These are phyloP conservation scores for Hyphopichia pseudoburtonii DNA, from an alignment of 1,139 yeast species.

Conservation along the genomic window DNA sequence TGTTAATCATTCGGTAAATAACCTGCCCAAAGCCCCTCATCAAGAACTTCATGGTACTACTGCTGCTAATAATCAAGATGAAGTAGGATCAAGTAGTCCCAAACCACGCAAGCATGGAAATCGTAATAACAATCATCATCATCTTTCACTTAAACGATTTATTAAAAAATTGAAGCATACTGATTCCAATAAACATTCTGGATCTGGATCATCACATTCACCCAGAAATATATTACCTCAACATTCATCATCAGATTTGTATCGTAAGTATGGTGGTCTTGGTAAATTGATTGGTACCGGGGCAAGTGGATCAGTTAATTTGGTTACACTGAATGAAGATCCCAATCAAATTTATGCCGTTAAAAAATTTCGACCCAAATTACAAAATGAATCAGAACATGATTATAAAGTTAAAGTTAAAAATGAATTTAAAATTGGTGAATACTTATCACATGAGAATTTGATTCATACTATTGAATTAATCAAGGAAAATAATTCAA, in stretches of 20 bases:
- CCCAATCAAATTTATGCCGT: slow-evolving; percentile 58
- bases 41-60: not conserved
- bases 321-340: slow-evolving; percentile 49
- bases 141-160: slow-evolving; percentile 38
- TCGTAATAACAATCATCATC: slow-evolving; percentile 15
- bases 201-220: not conserved
- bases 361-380: slow-evolving; percentile 61
- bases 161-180: slow-evolving; percentile 37
- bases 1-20: not conserved
- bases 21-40: not conserved
- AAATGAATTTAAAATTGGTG: slow-evolving; percentile 66
- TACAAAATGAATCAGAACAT: slow-evolving; percentile 49
- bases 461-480: slow-evolving; percentile 65
- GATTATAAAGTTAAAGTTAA: slow-evolving; percentile 65
- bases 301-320: slow-evolving; percentile 73
- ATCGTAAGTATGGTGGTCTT: slow-evolving; percentile 54
- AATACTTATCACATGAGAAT: slow-evolving; percentile 59
- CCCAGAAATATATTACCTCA: slow-evolving; percentile 11
- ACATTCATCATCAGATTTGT: slow-evolving; percentile 21
- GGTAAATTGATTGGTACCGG: slow-evolving; percentile 69
- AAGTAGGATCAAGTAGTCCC: not conserved
- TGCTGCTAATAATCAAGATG: not conserved
- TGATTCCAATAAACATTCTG: slow-evolving; percentile 8
- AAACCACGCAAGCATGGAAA: not conserved
- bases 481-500: slow-evolving; percentile 43